phyloP scores from a whole-genome alignment of 805 yeast genomes.

The Yamadazyma laniorum region DNA sequence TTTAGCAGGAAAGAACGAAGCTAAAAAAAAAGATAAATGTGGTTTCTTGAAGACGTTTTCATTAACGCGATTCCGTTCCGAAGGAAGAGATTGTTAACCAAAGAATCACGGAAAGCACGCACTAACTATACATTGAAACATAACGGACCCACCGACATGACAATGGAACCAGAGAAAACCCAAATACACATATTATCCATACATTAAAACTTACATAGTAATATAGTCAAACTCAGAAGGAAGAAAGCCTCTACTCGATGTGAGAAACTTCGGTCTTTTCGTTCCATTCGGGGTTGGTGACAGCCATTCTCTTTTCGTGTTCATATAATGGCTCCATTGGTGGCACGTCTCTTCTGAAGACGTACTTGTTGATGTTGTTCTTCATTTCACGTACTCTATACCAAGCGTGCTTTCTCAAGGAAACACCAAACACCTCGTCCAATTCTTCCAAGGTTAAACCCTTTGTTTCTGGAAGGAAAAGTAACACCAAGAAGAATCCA shows the following conservation, averaged over 20 bases:
- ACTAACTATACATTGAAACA: no score
- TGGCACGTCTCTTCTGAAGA: slow-evolving; percentile 45
- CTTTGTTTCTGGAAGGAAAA: slow-evolving; percentile 67
- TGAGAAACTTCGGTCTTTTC: slow-evolving; percentile 56
- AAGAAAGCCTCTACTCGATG: no score
- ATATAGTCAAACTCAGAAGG: no score
- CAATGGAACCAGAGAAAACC: no score
- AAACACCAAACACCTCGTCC: slow-evolving; percentile 68
- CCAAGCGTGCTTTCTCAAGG: slow-evolving; percentile 53
- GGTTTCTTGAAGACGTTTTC: no score
- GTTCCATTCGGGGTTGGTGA: slow-evolving; percentile 61
- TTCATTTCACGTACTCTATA: slow-evolving; percentile 32
- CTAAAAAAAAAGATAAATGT: no score
- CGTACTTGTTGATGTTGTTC: slow-evolving; percentile 42
- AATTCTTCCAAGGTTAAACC: slow-evolving; percentile 72
- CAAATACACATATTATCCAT: slow-evolving; percentile 4
- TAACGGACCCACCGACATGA: no score
- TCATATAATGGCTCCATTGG: slow-evolving; percentile 57
- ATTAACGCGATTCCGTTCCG: no score
- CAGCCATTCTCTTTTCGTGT: slow-evolving; percentile 54
- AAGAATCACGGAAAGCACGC: no score
- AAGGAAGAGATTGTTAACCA: no score
- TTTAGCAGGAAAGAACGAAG: no score
- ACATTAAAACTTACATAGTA: slow-evolving; percentile 5
- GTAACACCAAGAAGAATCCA: slow-evolving; percentile 67